Evolutionary conservation across 108 stramenopile genomes (phyloP).

Genomic region (Nannochloropsis salina): DNA sequence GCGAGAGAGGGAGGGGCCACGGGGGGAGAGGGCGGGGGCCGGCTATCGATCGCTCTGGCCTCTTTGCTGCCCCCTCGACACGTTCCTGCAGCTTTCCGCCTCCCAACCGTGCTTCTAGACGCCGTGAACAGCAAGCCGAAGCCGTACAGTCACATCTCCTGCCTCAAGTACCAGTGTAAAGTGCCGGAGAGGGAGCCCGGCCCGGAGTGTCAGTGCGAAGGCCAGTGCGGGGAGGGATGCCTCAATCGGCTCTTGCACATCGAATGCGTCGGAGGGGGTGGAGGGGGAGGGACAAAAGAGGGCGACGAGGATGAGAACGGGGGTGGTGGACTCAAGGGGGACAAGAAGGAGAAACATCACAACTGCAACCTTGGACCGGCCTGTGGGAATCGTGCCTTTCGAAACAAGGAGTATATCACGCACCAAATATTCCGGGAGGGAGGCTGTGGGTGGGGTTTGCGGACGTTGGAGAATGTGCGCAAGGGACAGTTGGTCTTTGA

Average conservation of each 20-base stretch:
- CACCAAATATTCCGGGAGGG: conserved; percentile 68
- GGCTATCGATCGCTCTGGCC: background rate
- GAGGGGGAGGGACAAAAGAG: conserved; percentile 28
- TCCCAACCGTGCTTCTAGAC: background rate
- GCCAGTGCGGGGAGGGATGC: conserved; percentile 67
- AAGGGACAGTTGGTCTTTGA: conserved; percentile 71
- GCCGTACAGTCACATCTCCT: conserved; percentile 61
- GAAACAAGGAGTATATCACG: conserved; percentile 60
- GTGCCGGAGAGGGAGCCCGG: conserved; percentile 49
- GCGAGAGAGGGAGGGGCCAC: background rate
- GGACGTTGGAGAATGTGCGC: conserved; percentile 61
- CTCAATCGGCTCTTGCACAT: conserved; percentile 64
- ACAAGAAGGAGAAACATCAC: conserved; percentile 53
- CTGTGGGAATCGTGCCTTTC: conserved; percentile 76
- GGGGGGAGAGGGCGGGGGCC: conserved; percentile 14
- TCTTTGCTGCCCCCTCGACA: background rate
- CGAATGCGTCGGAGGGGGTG: conserved; percentile 67
- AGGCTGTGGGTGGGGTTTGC: conserved; percentile 82
- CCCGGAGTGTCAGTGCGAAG: conserved; percentile 30
- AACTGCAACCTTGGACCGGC: conserved; percentile 68
- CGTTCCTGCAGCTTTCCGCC: background rate
- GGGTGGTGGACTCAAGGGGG: background rate
- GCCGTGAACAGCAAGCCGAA: conserved; percentile 52
- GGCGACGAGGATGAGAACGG: background rate
- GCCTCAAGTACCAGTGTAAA: conserved; percentile 59